phyloP scores from a whole-genome alignment of 106 monocot genomes.

The Vanilla planifolia region DNA sequence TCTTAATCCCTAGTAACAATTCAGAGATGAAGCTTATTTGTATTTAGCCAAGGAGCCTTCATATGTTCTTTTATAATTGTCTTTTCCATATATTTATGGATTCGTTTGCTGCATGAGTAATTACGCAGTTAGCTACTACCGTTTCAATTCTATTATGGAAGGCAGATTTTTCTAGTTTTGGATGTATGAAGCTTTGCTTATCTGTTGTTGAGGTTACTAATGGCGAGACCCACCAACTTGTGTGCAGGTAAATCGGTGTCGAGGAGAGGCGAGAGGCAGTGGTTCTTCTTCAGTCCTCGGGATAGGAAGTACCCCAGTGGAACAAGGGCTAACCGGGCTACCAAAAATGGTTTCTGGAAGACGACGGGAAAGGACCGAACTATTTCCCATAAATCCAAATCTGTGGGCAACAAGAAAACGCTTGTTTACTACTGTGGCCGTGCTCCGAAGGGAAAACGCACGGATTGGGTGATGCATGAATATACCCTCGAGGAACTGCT shows the following conservation, averaged over 20 bases:
- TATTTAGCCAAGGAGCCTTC: too few species aligned
- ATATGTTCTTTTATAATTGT: too few species aligned
- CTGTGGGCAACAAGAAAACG: conserved; percentile 83
- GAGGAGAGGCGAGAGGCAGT: conserved; percentile 76
- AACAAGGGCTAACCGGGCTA: conserved; percentile 77
- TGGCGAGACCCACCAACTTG: neutral
- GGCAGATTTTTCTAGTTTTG: neutral
- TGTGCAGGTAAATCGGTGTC: conserved; percentile 60
- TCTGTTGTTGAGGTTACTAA: neutral
- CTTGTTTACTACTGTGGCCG: conserved; percentile 85
- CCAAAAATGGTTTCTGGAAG: conserved; percentile 82
- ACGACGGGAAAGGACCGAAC: conserved; percentile 84
- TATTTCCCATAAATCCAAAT: conserved; percentile 41
- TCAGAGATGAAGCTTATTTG: too few species aligned
- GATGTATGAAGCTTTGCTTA: neutral
- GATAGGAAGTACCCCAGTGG: conserved; percentile 92
- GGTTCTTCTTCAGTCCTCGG: conserved; percentile 86
- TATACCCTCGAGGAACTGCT: conserved; percentile 69
- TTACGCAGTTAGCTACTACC: too few species aligned
- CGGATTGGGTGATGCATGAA: conserved; percentile 96
- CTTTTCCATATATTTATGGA: too few species aligned
- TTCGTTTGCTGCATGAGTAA: too few species aligned
- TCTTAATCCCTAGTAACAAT: too few species aligned
- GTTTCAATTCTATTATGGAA: too few species aligned
- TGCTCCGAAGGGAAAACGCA: conserved; percentile 70